These are phyloP conservation scores for Blastocystis sp. DNA, from an alignment of 352 stramenopile genomes.

Conservation along the genomic window DNA sequence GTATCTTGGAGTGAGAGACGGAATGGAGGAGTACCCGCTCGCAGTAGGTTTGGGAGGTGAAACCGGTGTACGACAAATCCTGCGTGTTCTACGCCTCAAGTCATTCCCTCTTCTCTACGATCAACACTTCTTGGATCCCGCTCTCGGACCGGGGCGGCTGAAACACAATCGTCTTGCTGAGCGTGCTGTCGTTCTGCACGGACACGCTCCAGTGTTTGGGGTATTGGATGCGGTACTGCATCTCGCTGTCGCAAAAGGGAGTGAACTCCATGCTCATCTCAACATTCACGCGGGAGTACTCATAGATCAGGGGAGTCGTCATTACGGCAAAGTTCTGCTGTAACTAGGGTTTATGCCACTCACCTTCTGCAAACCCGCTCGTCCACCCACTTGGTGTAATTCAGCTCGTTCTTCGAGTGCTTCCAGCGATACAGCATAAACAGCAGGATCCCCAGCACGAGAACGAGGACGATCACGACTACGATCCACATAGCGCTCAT, in stretches of 20 bases:
- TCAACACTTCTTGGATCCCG: constrained; percentile 2
- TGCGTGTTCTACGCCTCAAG: neutral
- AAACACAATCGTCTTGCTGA: neutral
- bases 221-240: constrained; percentile 33
- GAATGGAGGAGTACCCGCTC: neutral
- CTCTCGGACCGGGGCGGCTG: neutral
- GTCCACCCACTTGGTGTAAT: constrained; percentile 20
- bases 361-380: neutral
- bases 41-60: constrained; percentile 13
- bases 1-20: neutral
- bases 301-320: constrained; percentile 10
- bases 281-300: neutral
- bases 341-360: constrained; percentile 6
- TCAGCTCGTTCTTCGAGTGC: constrained; percentile 34
- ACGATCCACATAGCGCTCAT: neutral
- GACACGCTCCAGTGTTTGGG: neutral
- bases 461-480: neutral
- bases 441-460: neutral
- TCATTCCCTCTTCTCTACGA: neutral
- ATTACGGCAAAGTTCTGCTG: constrained; percentile 17
- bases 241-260: neutral
- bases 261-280: constrained; percentile 12
- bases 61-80: constrained; percentile 44
- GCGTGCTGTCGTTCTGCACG: neutral
- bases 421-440: neutral